Evolutionary conservation across 768 basidiomycete genomes (phyloP), one percentile per base, ranked within the genome.

Genomic region (Terana coerulea): DNA sequence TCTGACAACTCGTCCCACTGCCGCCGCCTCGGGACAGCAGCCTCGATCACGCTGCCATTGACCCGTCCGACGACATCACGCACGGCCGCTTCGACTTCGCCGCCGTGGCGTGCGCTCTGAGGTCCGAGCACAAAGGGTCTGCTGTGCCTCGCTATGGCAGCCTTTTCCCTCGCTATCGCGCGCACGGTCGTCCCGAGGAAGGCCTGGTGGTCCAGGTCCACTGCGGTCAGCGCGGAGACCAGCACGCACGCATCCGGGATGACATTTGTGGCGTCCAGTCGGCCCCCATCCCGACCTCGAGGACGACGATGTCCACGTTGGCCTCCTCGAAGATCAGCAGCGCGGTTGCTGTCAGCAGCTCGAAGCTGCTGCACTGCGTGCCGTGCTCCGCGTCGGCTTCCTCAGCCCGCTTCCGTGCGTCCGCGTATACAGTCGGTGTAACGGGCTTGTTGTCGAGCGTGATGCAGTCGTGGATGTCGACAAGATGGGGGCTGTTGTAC

Each of bases 211-310:
- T 99, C 97, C 36, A 98, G 72, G 66, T 93, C 95, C 19, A 98
- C 89, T 2, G 84, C 69, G 0, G 94, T 91, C 24, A 98, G 73
- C 28, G 83, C 88, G n/a, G 89, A 91, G 1, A 85, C 81, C 28
- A 92, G 67, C 35, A 95, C 78, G 45, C 71, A 71, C 0, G 77
- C 73, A 39, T 86, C 79, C 2, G 89, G 79, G 17, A 98, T 80
- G 48, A 88, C 77, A 64, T 99, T 99, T 2, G 97, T 99, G 17
- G 97, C 95, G 65, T 98, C 97, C 44, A 86, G 69, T 3, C 81
- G 75, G 4, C 97, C 97, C 97, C 97, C 87, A 99, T 86, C 0
- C 97, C 95, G 9, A 93, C 95, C 69, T 99, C 95, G 37, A 97
- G 68, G 9, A 98, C 81, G 19, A 84, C 86, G 33, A 98, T 61